These are phyloP conservation scores for Aspergillus fijiensis DNA, from an alignment of 2,329 filamentous ascomycete species.

Conservation along the genomic window DNA sequence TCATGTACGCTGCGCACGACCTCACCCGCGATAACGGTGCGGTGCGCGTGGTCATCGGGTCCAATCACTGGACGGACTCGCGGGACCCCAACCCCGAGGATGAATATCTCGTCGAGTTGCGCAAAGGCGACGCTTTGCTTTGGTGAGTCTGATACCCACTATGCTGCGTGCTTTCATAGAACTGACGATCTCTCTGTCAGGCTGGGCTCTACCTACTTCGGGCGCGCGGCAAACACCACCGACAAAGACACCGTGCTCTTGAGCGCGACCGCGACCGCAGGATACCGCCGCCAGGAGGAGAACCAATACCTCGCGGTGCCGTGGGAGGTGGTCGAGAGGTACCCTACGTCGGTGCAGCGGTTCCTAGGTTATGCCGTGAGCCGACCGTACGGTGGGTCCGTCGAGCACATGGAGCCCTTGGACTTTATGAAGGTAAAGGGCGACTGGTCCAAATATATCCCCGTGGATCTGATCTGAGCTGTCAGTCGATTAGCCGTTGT, in stretches of 20 bases:
- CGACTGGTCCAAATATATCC: not conserved
- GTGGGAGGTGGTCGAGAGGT: not conserved
- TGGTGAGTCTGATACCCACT: not conserved
- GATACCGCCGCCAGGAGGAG: constrained; percentile 1
- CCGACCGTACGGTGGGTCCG: not conserved
- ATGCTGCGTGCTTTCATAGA: too few relatives aligned
- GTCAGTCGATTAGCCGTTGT: too few relatives aligned
- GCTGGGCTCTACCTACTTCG: not conserved
- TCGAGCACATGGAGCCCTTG: constrained; percentile 1
- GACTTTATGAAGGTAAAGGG: constrained; percentile 3
- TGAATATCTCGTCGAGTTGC: not conserved
- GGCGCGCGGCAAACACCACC: not conserved
- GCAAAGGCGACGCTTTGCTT: not conserved
- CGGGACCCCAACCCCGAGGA: not conserved
- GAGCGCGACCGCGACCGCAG: not conserved
- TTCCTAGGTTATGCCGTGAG: not conserved
- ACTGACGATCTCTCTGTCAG: not conserved
- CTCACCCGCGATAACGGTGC: not conserved
- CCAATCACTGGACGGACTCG: not conserved
- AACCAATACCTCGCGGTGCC: not conserved
- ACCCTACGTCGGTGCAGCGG: not conserved
- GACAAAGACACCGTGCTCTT: not conserved
- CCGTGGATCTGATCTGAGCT: not conserved
- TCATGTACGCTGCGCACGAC: not conserved
- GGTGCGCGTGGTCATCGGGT: not conserved